Conservation (phyloP, 495 filamentous ascomycete genomes). For the Aspergillus sclerotioniger region DNA sequence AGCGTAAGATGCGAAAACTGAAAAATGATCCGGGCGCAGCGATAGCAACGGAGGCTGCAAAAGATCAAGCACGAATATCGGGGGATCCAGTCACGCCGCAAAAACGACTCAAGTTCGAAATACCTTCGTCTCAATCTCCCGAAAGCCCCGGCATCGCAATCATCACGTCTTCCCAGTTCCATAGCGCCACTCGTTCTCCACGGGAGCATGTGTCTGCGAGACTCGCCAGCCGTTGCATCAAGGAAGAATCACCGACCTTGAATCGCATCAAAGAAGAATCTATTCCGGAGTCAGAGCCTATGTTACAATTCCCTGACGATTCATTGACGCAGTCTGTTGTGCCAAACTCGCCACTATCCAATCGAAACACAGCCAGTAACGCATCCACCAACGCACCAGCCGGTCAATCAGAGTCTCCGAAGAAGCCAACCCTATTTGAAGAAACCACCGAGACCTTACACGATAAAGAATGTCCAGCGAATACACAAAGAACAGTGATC, state of each 20-base stretch:
- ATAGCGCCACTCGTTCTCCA: conserved; percentile 31
- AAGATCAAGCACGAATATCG: background rate
- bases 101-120: conserved; percentile 34
- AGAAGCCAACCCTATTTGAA: background rate
- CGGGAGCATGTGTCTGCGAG: conserved; percentile 19
- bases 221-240: conserved; percentile 12
- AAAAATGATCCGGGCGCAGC: conserved; percentile 7
- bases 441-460: background rate
- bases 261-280: conserved; percentile 6
- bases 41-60: background rate
- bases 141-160: conserved; percentile 42
- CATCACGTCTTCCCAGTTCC: conserved; percentile 42
- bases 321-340: conserved; percentile 4
- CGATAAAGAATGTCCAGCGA: conserved; percentile 1
- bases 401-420: background rate
- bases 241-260: conserved; percentile 24
- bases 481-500: conserved; percentile 34
- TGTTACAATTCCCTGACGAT: conserved; percentile 1
- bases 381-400: background rate
- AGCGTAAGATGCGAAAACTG: conserved; percentile 20
- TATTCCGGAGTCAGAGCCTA: conserved; percentile 4
- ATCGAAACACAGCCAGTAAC: background rate
- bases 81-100: conserved; percentile 31
- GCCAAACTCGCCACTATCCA: background rate
- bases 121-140: conserved; percentile 48